Base-by-base conservation (phyloP, 257 asterid genomes). In the Solanum ossicruentum region DNA sequence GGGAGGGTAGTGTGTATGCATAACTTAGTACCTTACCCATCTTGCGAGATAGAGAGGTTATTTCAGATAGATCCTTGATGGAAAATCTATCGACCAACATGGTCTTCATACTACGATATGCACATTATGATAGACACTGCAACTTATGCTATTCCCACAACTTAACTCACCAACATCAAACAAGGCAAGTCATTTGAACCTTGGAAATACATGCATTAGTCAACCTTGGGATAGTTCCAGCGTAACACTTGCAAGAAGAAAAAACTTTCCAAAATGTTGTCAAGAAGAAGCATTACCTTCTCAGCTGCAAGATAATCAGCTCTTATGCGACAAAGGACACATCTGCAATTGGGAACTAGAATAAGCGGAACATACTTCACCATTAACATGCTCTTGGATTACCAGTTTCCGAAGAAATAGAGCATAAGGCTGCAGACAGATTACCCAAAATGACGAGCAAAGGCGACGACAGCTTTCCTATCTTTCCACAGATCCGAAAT, bases 381-480 rank as follows among this genome's bases (percentile, higher is more conserved):
- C 58, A 41, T 8, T 49, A 12, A n/a, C 32, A 17, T 41, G 79
- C 13, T 83, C 52, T 75, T 75, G 23, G 15, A 49, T 49, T 49
- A 77, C 21, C 43, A 51, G 82, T 4, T 77, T 75, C 51, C 2
- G 26, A 52, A 72, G 58, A 49, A 75, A 80, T 36, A 20, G 61
- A 70, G 55, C 60, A 57, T 21, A 67, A 17, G 51, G 28, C 3
- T 28, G 8, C 39, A 9, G 85, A 55, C 77, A 20, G 84, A 73
- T 83, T 86, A 95, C 99, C 98, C 99, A 85, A 96, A 96, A 91
- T 96, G 99, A 72, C 99, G 98, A 84, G 98, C 98, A 88, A 96
- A 96, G 18, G 99, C 99, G 67, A 96, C 97, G 47, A 96, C 95
- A 43, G 97, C 98, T 88, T 92, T 96, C 92, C 99, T 92, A 85